phyloP scores from a whole-genome alignment of 139 green algal genomes.

The Ettlia oleoabundans region DNA sequence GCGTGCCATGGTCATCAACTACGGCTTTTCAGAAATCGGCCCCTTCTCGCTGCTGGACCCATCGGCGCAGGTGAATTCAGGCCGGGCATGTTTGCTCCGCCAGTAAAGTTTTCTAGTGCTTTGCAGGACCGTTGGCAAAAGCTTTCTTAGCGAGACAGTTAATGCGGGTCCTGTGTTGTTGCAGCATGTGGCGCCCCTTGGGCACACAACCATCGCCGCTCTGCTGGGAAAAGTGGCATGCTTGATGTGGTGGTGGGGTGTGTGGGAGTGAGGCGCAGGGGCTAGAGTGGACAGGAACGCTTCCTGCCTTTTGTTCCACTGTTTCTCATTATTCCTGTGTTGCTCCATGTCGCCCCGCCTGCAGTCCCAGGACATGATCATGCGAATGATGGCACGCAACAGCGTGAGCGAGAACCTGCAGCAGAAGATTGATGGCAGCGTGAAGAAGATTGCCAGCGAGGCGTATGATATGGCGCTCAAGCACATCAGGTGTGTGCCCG shows the following conservation, averaged over 20 bases:
- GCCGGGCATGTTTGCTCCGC: neutral
- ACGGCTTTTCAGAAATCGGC: slow-evolving; percentile 98
- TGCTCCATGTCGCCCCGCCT: no score
- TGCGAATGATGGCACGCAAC: slow-evolving; percentile 99
- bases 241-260: no score
- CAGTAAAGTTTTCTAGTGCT: slow-evolving; percentile 6
- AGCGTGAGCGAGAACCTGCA: slow-evolving; percentile 96
- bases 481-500: slow-evolving; percentile 64
- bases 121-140: no score
- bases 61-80: slow-evolving; percentile 42
- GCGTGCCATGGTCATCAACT: slow-evolving; percentile 98
- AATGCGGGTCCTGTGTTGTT: no score
- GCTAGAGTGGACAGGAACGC: no score
- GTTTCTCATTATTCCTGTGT: no score
- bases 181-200: no score
- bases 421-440: slow-evolving; percentile 87
- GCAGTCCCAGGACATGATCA: slow-evolving; percentile 96
- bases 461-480: slow-evolving; percentile 78
- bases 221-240: no score
- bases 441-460: slow-evolving; percentile 87
- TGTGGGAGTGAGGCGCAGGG: no score
- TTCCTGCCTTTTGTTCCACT: no score
- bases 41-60: slow-evolving; percentile 95
- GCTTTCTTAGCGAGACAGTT: no score
- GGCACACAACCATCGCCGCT: no score